Evolutionary conservation across 2,329 filamentous ascomycete genomes (phyloP).

Genomic region (Beauveria sp.): DNA sequence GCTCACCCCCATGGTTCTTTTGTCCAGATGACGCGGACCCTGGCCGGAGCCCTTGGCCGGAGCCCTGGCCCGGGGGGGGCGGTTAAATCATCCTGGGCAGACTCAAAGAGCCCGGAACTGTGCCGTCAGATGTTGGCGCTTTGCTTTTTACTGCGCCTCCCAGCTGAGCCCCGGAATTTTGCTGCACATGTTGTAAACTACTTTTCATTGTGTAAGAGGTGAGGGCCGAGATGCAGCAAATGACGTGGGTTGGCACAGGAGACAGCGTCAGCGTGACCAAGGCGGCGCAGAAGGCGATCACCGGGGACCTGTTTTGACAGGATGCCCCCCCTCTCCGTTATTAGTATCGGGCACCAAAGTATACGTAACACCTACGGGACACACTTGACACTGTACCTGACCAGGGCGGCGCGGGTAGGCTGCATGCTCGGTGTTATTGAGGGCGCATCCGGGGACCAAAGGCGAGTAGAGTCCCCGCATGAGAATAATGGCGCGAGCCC

Average conservation of each 20-base stretch:
- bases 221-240: no score
- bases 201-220: no score
- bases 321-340: no score
- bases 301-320: background rate
- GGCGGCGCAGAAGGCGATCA: background rate
- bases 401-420: background rate
- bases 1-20: background rate
- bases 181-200: no score
- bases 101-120: background rate
- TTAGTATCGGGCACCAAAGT: background rate
- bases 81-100: background rate
- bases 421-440: background rate
- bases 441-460: background rate
- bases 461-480: background rate
- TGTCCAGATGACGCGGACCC: background rate
- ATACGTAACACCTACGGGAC: no score
- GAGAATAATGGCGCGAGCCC: background rate
- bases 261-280: background rate
- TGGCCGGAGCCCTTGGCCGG: background rate
- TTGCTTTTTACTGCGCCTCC: no score
- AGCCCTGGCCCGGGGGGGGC: background rate
- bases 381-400: background rate
- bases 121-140: background rate
- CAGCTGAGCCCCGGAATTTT: no score
- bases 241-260: background rate